Evolutionary conservation across 1,284 basidiomycete genomes (phyloP).

Genomic region (Cryptococcus deneoformans): DNA sequence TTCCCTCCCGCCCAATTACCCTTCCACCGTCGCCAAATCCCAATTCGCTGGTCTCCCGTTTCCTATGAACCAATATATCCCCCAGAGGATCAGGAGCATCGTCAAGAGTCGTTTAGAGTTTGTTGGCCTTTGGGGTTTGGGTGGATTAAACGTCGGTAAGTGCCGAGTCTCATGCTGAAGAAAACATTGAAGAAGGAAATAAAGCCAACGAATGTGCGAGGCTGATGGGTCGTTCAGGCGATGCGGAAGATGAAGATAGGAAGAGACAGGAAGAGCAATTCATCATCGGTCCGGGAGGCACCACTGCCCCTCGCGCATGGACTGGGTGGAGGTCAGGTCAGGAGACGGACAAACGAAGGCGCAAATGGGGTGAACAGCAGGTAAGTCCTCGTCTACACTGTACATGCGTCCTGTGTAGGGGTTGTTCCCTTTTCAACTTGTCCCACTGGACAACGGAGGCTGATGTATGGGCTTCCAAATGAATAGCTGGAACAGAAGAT

Average conservation of each 20-base stretch:
- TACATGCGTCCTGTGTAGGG: neutral
- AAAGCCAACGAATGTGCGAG: neutral
- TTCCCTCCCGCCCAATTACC: conserved; percentile 42
- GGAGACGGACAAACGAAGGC: conserved; percentile 28
- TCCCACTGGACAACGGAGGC: neutral
- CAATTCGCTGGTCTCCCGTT: conserved; percentile 30
- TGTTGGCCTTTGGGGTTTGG: conserved; percentile 44
- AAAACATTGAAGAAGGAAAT: neutral
- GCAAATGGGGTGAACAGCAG: conserved; percentile 40
- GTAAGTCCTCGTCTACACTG: conserved; percentile 10
- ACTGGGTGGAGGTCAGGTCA: conserved; percentile 33
- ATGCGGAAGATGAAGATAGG: conserved; percentile 31
- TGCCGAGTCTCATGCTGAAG: neutral
- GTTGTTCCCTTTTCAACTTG: neutral
- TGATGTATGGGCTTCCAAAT: neutral
- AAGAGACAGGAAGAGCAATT: conserved; percentile 27
- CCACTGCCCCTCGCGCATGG: conserved; percentile 33
- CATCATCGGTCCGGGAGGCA: conserved; percentile 39
- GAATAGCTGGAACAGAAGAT: conserved; percentile 20
- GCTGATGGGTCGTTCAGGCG: conserved; percentile 11
- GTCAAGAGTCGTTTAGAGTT: conserved; percentile 32
- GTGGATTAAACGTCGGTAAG: conserved; percentile 30
- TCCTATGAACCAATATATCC: conserved; percentile 40
- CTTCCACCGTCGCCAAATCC: conserved; percentile 24
- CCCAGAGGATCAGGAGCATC: conserved; percentile 37